Conservation (phyloP, 2,329 filamentous ascomycete species). For the Scopulariopsis brevicaulis region DNA sequence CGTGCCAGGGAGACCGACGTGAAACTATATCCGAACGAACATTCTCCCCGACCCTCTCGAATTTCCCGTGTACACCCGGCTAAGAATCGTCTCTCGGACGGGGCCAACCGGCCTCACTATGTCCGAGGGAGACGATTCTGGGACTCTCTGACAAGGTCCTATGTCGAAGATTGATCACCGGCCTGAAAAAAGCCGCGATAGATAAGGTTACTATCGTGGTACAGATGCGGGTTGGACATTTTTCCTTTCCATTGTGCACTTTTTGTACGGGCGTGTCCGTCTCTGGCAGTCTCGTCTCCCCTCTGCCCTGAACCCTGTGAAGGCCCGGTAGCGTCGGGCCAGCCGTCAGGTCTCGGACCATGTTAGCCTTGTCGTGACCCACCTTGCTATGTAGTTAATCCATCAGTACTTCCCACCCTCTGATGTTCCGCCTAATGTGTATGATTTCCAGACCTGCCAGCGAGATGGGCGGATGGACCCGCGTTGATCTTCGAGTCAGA, state of each 20-base stretch:
- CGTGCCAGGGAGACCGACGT: neutral
- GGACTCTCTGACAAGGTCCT: slow-evolving; percentile 46
- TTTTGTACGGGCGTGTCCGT: neutral
- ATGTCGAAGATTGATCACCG: slow-evolving; percentile 45
- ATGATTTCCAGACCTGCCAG: too few species aligned
- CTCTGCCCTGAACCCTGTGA: too few species aligned
- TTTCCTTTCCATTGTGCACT: neutral
- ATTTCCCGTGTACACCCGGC: slow-evolving; percentile 20
- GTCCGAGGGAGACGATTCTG: slow-evolving; percentile 35
- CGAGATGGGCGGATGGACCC: too few species aligned
- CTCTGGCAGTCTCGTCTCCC: too few species aligned
- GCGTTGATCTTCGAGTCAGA: too few species aligned
- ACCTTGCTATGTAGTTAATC: too few species aligned
- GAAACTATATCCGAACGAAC: neutral
- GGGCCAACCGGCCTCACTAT: slow-evolving; percentile 20
- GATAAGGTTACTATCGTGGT: slow-evolving; percentile 41
- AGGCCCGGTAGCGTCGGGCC: too few species aligned
- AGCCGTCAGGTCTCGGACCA: too few species aligned
- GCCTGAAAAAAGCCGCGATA: slow-evolving; percentile 52
- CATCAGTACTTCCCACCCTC: too few species aligned
- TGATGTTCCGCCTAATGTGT: too few species aligned
- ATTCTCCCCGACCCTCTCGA: neutral
- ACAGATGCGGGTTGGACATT: slow-evolving; percentile 58
- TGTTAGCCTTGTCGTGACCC: too few species aligned
- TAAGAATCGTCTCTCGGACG: slow-evolving; percentile 45